Base-by-base conservation (phyloP, 441 rosid species). In the Raphanus hybrid region DNA sequence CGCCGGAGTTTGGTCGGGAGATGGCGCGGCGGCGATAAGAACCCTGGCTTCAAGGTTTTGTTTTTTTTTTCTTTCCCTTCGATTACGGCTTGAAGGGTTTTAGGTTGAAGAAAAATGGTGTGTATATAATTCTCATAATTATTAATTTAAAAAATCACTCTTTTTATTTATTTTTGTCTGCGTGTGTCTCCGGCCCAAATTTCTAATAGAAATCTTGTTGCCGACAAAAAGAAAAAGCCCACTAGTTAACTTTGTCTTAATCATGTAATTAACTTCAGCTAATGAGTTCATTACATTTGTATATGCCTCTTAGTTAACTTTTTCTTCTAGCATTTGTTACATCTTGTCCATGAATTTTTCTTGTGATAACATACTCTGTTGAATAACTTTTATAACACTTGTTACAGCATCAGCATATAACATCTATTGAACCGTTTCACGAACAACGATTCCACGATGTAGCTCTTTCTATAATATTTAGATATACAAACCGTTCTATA, bases 21-120 rank as follows among this genome's bases (percentile, higher is more conserved):
- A 59, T 16, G 1, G 34, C 41, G 73, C 81, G 41, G 77, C 81
- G 81, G 74, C 81, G 12, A 43, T 64, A 60, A 9, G 2, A 52
- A 69, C 1, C 64, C 18, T 11, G 37, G 71, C 67, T 12, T 64
- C 3, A 43, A 55, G 66, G 23, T 50, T 50, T 54, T 54, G 0
- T 3, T 0, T 15, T 15, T 43, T 12, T 34, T 68, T 3, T 5
- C 5, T 2, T 37, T 69, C 10, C 37, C 39, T 70, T 67, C 7
- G 0, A 50, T 62, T 0, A 69, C 55, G 60, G 60, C 60, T 16
- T 55, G 27, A 55, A 55, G 60, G 60, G 60, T 55, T 71, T 77
- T 71, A 77, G 72, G 68, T 58, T 77, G 27, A 18, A 0, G 4
- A 52, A 18, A 55, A 16, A 55, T 2, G 23, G n/a, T 66, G 14